These are phyloP conservation scores for Exophiala phaeomuriformis DNA, from an alignment of 2,329 filamentous ascomycete genomes.

Conservation along the genomic window DNA sequence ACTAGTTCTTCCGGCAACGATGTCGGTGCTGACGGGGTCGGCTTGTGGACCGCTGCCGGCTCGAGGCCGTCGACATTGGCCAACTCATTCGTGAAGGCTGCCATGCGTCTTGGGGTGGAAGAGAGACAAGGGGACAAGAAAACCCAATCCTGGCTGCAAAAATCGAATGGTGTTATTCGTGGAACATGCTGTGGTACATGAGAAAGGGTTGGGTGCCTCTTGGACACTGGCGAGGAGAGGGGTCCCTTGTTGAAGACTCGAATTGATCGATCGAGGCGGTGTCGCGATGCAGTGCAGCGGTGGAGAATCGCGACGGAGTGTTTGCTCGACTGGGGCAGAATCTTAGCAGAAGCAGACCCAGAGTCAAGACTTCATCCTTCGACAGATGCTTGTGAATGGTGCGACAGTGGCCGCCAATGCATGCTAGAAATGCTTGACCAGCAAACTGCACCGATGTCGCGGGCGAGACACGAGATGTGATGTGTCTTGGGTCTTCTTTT, in stretches of 20 bases:
- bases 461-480: neutral
- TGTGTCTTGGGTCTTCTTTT: neutral
- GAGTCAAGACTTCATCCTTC: neutral
- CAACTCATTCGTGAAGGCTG: constrained; percentile 23
- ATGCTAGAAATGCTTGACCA: constrained; percentile 4
- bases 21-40: constrained; percentile 1
- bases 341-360: neutral
- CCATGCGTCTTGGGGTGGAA: constrained; percentile 15
- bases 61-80: constrained; percentile 17
- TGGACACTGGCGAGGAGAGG: neutral
- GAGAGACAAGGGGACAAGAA: neutral
- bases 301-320: constrained; percentile 9
- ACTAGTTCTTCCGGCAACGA: constrained; percentile 1
- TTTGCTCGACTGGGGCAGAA: constrained; percentile 22
- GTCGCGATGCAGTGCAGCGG: constrained; percentile 1
- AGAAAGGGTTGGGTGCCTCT: neutral
- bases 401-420: constrained; percentile 17
- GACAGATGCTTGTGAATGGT: constrained; percentile 7
- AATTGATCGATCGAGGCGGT: constrained; percentile 4
- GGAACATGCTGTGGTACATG: constrained; percentile 31
- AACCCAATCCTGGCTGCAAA: neutral
- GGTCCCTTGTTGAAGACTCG: constrained; percentile 6
- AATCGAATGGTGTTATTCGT: constrained; percentile 30
- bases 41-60: constrained; percentile 1
- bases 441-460: constrained; percentile 12